Evolutionary conservation across 768 basidiomycete genomes (phyloP).

Genomic region (Amanita muscaria): DNA sequence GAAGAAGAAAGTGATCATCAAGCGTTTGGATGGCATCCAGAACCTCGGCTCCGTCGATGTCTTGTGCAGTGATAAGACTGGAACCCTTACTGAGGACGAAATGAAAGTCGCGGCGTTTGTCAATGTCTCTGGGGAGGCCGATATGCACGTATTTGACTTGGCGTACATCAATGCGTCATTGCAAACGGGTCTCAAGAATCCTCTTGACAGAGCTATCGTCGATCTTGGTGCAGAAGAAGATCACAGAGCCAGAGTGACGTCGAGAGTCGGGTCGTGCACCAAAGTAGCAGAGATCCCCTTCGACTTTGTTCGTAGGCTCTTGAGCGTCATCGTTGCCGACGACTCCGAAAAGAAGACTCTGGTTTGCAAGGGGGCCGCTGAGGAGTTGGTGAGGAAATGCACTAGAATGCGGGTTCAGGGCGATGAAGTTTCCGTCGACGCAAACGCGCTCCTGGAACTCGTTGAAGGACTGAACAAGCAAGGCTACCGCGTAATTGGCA

Average conservation of each 20-base stretch:
- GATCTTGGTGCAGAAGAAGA: slow-evolving; percentile 17
- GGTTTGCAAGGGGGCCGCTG: background rate
- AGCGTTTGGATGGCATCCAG: slow-evolving; percentile 56
- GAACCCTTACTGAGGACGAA: slow-evolving; percentile 36
- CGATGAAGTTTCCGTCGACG: background rate
- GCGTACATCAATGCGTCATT: slow-evolving; percentile 24
- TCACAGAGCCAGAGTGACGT: slow-evolving; percentile 4
- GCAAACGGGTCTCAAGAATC: slow-evolving; percentile 28
- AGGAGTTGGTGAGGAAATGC: background rate
- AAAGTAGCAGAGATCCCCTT: slow-evolving; percentile 28
- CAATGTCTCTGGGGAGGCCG: slow-evolving; percentile 10
- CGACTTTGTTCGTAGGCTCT: slow-evolving; percentile 27
- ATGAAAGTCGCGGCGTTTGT: slow-evolving; percentile 15
- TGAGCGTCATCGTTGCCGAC: slow-evolving; percentile 18
- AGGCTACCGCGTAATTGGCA: background rate
- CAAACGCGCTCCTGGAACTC: background rate
- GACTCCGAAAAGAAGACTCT: background rate
- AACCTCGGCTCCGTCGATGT: slow-evolving; percentile 47
- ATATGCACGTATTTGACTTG: slow-evolving; percentile 18
- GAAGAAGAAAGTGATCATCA: slow-evolving; percentile 49
- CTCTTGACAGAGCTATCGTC: slow-evolving; percentile 25
- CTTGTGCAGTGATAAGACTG: slow-evolving; percentile 60
- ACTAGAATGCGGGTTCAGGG: background rate
- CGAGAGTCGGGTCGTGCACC: slow-evolving; percentile 15
- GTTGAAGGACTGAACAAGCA: background rate